These are phyloP conservation scores for Monilinia polystroma DNA, from an alignment of 2,329 filamentous ascomycete species.

Conservation along the genomic window DNA sequence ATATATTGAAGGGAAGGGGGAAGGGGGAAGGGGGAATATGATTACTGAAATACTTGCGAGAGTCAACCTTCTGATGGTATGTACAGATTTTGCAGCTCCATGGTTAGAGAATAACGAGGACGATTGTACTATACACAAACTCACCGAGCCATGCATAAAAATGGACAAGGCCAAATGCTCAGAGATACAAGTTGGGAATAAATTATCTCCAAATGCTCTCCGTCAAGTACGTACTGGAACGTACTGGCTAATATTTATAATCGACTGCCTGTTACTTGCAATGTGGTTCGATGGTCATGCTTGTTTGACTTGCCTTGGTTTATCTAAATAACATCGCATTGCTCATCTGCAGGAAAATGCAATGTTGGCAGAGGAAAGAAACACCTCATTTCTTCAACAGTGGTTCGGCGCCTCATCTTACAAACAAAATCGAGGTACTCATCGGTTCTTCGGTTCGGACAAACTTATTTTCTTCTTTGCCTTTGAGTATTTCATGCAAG, in stretches of 20 bases:
- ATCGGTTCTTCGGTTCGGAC: slow-evolving; percentile 3
- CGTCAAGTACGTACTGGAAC: not conserved
- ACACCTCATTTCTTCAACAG: not conserved
- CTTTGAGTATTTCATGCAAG: not conserved
- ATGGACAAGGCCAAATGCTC: slow-evolving; percentile 7
- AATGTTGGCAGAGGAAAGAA: not conserved
- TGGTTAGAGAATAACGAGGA: not conserved
- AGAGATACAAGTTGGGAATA: not conserved
- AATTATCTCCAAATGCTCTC: not conserved
- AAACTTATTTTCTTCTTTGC: slow-evolving; percentile 8
- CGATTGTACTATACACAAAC: slow-evolving; percentile 18
- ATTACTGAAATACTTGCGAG: not conserved
- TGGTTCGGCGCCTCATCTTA: not conserved
- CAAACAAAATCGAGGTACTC: not conserved
- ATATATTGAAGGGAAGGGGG: not conserved
- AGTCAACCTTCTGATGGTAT: not conserved
- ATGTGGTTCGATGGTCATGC: not conserved
- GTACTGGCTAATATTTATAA: not conserved
- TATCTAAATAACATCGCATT: not conserved
- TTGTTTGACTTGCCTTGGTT: not conserved
- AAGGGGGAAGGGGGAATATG: not conserved
- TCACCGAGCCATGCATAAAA: slow-evolving; percentile 6
- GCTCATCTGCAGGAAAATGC: not conserved
- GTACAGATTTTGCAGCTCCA: not conserved
- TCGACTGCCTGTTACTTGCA: not conserved